Evolutionary conservation across 306 rosid genomes (phyloP), one percentile per base, ranked within the genome.

Genomic region (Trifolium fragiferum): DNA sequence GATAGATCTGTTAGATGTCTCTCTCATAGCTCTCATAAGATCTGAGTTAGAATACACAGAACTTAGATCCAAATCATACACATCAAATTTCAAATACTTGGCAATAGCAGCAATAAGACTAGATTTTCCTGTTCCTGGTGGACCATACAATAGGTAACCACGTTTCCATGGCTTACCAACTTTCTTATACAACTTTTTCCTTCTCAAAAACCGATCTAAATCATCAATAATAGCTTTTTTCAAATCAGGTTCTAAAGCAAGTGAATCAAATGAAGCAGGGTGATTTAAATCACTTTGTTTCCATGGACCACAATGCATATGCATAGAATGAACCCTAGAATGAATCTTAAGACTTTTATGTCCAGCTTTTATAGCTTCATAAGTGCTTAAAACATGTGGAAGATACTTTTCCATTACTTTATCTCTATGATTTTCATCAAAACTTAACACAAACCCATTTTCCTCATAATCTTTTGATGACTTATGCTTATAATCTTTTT

Each of bases 81-180:
- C 75, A 71, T 84, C 85, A 13, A 84, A 84, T 44, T 67, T 81
- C 68, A 81, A 75, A 23, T 81, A 53, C 6, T 78, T 75, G 0
- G 88, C 88, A 20, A 81, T 81, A 0, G 85, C 85, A 0, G 79
- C 88, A 41, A 84, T 47, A 9, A 84, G 78, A 46, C 81, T 84
- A 4, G 88, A 81, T 71, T 84, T 84, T 23, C 88, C 83, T 0
- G 85, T 84, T 5, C 88, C 85, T 0, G 85, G 88, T 16, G 85
- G 85, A 0, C 88, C 85, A 59, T 75, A 81, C 66, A 84, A 37
- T 0, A 84, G 32, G 19, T 84, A 84, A 0, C 88, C 85, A 20
- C 83, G 83, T 57, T 84, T 84, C 88, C 88, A 84, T 0, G 85
- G 81, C 58, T 84, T 84, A 1, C 82, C 88, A 3, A 84, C 82